Conservation (phyloP, 352 stramenopile genomes). For the Globisporangium viniferum region DNA sequence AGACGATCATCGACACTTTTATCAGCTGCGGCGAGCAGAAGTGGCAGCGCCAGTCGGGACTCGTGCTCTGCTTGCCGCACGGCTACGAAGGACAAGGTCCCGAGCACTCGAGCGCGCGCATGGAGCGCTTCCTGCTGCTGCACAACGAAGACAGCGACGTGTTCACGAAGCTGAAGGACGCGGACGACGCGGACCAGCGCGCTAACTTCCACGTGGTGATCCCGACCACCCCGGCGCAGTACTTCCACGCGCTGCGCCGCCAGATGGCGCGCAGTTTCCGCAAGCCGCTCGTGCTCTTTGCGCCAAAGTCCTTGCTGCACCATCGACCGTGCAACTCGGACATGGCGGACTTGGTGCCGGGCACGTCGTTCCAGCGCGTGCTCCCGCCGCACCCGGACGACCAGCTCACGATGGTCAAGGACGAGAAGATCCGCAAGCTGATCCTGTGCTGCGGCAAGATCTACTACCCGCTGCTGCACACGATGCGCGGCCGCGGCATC, state of each 20-base stretch:
- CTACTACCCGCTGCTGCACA: conserved; percentile 74
- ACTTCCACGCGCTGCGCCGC: conserved; percentile 94
- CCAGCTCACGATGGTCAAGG: conserved; percentile 53
- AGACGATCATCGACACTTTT: conserved; percentile 89
- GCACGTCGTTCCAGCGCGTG: conserved; percentile 63
- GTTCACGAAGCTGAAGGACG: conserved; percentile 42
- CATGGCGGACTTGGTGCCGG: conserved; percentile 54
- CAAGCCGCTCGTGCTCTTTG: conserved; percentile 81
- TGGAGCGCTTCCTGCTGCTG: conserved; percentile 83
- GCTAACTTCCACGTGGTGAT: conserved; percentile 79
- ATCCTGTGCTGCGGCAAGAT: conserved; percentile 84
- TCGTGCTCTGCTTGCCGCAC: conserved; percentile 78
- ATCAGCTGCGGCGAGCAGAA: conserved; percentile 83
- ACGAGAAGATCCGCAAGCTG: conserved; percentile 73
- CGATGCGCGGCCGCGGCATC: conserved; percentile 51
- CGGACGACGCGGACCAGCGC: conserved; percentile 39
- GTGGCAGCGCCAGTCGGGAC: conserved; percentile 88
- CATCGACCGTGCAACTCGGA: conserved; percentile 81
- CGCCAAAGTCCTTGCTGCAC: conserved; percentile 81
- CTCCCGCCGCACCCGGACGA: conserved; percentile 74
- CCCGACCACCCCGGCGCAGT: conserved; percentile 91
- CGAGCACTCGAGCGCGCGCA: conserved; percentile 80
- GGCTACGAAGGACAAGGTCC: conserved; percentile 86
- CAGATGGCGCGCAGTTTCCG: conserved; percentile 68
- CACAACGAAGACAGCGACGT: conserved; percentile 72